phyloP scores from a whole-genome alignment of 192 early-diverging fungal species.

The Gigaspora rosea region DNA sequence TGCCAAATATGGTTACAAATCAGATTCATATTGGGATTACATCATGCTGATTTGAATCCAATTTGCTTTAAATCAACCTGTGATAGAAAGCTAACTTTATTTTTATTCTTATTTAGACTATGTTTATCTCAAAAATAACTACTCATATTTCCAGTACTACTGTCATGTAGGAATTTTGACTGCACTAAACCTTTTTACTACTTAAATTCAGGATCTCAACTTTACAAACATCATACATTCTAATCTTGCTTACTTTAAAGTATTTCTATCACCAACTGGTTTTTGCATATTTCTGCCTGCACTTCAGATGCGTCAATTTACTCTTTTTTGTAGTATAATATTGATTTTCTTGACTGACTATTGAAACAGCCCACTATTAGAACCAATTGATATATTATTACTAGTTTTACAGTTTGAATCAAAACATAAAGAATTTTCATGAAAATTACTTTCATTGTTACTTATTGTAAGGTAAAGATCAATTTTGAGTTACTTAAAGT shows the following conservation, averaged over 20 bases:
- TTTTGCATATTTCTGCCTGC: background rate
- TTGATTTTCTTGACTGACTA: background rate
- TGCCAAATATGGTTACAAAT: no score
- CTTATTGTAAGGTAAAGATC: no score
- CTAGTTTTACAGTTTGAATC: background rate
- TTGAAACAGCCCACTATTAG: background rate
- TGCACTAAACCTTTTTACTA: background rate
- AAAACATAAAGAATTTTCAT: background rate
- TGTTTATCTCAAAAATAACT: background rate
- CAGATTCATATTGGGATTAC: no score
- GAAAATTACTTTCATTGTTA: no score
- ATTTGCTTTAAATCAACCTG: background rate
- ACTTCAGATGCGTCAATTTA: background rate
- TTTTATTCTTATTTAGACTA: background rate
- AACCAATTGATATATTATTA: background rate
- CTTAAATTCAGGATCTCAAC: background rate
- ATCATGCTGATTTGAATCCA: background rate
- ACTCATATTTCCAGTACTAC: background rate
- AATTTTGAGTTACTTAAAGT: no score
- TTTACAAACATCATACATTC: background rate
- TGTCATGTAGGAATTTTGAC: background rate
- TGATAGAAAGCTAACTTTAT: background rate
- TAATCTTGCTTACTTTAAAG: background rate
- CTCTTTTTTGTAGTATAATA: background rate
- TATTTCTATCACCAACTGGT: background rate